A percentile compares a stretch with the other conserved stretches of the same genome.
Conservation (phyloP, 306 rosid species). For the Castanea crenata region DNA sequence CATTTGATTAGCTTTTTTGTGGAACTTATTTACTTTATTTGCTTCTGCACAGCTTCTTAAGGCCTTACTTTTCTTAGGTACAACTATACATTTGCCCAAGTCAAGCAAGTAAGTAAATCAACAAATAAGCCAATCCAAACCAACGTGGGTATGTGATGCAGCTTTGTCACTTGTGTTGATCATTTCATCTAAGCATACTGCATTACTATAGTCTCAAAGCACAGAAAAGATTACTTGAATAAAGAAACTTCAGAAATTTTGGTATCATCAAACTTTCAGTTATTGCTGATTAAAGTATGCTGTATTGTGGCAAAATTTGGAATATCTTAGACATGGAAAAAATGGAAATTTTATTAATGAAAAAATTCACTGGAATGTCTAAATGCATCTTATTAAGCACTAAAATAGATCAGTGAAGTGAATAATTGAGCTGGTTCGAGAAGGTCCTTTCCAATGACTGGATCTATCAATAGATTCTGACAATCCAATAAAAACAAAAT, state of each 20-base stretch:
- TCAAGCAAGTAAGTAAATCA: too few species aligned
- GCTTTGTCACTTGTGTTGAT: background rate
- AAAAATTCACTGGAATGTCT: background rate
- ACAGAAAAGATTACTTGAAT: background rate
- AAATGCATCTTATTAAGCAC: background rate
- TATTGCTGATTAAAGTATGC: background rate
- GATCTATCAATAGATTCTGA: conserved; percentile 23
- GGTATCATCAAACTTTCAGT: background rate
- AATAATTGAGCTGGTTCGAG: background rate
- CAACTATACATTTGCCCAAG: too few species aligned
- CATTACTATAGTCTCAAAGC: background rate
- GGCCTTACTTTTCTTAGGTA: too few species aligned
- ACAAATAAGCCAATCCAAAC: too few species aligned
- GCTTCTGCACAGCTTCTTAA: too few species aligned
- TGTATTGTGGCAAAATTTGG: background rate
- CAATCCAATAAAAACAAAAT: background rate
- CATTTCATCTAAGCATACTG: background rate
- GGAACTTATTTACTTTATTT: too few species aligned
- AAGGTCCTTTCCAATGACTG: background rate
- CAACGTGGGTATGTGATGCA: background rate
- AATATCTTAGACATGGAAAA: background rate
- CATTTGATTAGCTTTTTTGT: too few species aligned
- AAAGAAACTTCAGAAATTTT: background rate
- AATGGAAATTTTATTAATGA: background rate
- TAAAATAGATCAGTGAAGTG: background rate